Evolutionary conservation across 768 basidiomycete species (phyloP).

Genomic region (Suillus alpinus): DNA sequence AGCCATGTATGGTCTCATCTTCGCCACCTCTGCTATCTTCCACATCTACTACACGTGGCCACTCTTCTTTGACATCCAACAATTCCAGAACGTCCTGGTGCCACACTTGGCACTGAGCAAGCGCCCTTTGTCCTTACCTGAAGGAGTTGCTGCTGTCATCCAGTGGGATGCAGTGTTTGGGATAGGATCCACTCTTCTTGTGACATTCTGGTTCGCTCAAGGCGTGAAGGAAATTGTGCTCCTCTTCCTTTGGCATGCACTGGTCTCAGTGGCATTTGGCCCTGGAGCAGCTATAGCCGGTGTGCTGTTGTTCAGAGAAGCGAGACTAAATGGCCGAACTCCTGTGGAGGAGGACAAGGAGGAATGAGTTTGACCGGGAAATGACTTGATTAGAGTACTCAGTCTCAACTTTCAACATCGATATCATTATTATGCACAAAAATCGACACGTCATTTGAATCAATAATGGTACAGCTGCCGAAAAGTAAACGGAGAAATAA

Average conservation of each 20-base stretch:
- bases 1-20: slow-evolving; percentile 13
- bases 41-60: slow-evolving; percentile 26
- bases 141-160: slow-evolving; percentile 36
- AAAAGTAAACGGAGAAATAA: slow-evolving; percentile 4
- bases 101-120: slow-evolving; percentile 8
- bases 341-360: slow-evolving; percentile 2
- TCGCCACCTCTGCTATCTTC: slow-evolving; percentile 21
- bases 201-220: slow-evolving; percentile 48
- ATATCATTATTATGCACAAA: neutral
- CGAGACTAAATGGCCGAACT: slow-evolving; percentile 20
- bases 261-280: slow-evolving; percentile 43
- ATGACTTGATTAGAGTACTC: neutral
- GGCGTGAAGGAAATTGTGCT: slow-evolving; percentile 28
- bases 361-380: neutral
- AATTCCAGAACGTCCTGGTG: slow-evolving; percentile 13
- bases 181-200: slow-evolving; percentile 38
- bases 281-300: slow-evolving; percentile 52
- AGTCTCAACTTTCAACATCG: neutral
- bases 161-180: slow-evolving; percentile 51
- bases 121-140: slow-evolving; percentile 1
- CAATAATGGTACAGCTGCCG: slow-evolving; percentile 7
- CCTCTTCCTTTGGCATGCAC: slow-evolving; percentile 41
- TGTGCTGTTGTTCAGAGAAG: slow-evolving; percentile 49
- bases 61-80: slow-evolving; percentile 2
- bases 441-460: neutral